Conservation (phyloP, 805 yeast genomes). For the Kodamaea sagamina region DNA sequence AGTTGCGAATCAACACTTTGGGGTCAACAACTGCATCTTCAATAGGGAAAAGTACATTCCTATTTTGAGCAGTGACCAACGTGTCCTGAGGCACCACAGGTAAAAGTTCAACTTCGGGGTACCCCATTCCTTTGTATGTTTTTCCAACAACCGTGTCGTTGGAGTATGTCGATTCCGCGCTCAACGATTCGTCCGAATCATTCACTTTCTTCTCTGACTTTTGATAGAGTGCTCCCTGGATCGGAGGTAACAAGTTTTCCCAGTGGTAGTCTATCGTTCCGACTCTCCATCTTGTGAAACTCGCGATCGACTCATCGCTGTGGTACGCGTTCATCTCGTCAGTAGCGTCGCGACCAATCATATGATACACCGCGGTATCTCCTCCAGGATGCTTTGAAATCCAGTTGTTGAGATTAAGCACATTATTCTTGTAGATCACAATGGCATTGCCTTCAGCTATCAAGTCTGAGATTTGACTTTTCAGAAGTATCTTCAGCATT, state of each 20-base stretch:
- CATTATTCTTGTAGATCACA: conserved; percentile 63
- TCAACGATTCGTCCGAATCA: conserved; percentile 14
- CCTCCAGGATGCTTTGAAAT: conserved; percentile 84
- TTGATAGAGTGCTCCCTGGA: conserved; percentile 67
- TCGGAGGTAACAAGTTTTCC: conserved; percentile 82
- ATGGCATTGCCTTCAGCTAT: conserved; percentile 70
- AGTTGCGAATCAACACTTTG: conserved; percentile 51
- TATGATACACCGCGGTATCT: conserved; percentile 75
- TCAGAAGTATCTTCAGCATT: conserved; percentile 19
- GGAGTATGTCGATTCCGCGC: conserved; percentile 15
- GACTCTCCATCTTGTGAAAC: conserved; percentile 59
- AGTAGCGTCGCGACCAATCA: conserved; percentile 88
- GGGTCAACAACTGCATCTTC: conserved; percentile 52
- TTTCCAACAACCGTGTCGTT: conserved; percentile 18
- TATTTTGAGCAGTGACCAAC: conserved; percentile 41
- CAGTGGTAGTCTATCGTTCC: conserved; percentile 67
- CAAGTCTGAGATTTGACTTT: conserved; percentile 49
- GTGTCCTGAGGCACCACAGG: conserved; percentile 56
- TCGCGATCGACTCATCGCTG: conserved; percentile 52
- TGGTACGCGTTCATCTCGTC: conserved; percentile 91
- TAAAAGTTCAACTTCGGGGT: conserved; percentile 39
- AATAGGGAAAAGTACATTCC: conserved; percentile 36
- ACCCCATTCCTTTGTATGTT: conserved; percentile 33
- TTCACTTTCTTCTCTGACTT: conserved; percentile 11
- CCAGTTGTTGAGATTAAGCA: conserved; percentile 71